Evolutionary conservation across 306 rosid genomes (phyloP).

Genomic region (Castanea crenata): DNA sequence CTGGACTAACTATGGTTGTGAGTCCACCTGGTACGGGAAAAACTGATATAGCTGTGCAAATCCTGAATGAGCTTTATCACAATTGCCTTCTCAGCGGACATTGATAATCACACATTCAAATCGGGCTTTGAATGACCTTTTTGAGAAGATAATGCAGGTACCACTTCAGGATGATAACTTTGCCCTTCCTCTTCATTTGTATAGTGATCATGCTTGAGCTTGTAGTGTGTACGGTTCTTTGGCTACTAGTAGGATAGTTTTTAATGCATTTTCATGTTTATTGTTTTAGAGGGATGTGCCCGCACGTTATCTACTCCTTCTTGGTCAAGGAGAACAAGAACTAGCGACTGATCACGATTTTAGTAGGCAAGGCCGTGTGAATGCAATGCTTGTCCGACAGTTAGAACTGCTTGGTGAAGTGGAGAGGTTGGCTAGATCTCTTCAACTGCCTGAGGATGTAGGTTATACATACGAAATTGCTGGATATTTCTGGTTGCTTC

Average conservation of each 20-base stretch:
- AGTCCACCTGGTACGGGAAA: slow-evolving; percentile 99
- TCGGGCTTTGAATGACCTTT: slow-evolving; percentile 94
- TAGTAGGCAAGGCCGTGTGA: no score
- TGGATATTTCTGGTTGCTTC: no score
- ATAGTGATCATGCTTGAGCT: not conserved
- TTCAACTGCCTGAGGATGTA: no score
- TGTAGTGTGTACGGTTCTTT: not conserved
- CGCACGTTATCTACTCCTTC: no score
- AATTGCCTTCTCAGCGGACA: slow-evolving; percentile 97
- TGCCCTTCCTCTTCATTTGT: not conserved
- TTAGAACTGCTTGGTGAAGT: no score
- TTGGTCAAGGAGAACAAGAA: no score
- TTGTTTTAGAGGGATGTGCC: no score
- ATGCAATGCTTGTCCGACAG: no score
- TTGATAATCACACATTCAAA: slow-evolving; percentile 94
- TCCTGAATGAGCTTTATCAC: slow-evolving; percentile 93
- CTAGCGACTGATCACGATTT: no score
- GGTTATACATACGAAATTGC: no score
- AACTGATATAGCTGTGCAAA: slow-evolving; percentile 98
- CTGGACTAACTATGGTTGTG: slow-evolving; percentile 30
- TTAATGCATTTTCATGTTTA: no score
- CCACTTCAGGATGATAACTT: slow-evolving; percentile 2
- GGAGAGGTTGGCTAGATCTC: no score
- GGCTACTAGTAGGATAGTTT: not conserved
- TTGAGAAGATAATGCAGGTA: slow-evolving; percentile 99